Base-by-base conservation (phyloP, 2,329 filamentous ascomycete genomes). In the Botrytis sinoallii region DNA sequence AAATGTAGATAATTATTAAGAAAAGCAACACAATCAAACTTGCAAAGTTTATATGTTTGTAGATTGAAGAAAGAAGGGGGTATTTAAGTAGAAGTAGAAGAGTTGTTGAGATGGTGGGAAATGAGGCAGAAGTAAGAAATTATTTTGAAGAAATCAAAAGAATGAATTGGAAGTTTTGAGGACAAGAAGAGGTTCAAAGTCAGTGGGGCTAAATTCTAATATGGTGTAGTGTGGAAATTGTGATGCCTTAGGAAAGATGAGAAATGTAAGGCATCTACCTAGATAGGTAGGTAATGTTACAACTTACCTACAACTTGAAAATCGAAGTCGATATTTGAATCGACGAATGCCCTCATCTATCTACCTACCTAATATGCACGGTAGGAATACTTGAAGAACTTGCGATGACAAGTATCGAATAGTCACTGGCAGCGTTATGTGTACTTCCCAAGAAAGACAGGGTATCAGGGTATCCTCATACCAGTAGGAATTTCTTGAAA, bases 161-260 rank as follows among this genome's bases (percentile, higher is more conserved):
- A 69, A 68, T 40, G 48, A 68, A 25, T 68, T 68, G 48, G 66
- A 68, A 68, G n/a, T 42, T 68, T 57, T 68, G 52, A 22, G 42
- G 52, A 35, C 40, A 57, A 18, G 8, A 52, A 57, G 66, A 69
- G 9, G 35, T 57, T 69, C n/a, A 16, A 57, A 38, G 35, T 16
- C 22, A 44, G 48, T 57, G 35, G 48, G 48, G n/a, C 48, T 25
- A 3, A 18, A 20, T 25, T 69, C 66, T 8, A 57, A 57, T 57
- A 42, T 18, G 48, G 66, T 32, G 18, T 69, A 57, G 66, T 18
- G 48, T 69, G 10, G 8, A 42, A 25, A 18, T 32, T 0, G 1
- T 25, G 3, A 22, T 42, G 65, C 65, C 46, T 68, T 32, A 18
- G n/a, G 8, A n/a, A 16, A 5, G 22, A 9, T 32, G 16, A 29